Percentiles rank a stretch among this genome's conserved stretches.
Evolutionary conservation across 352 stramenopile genomes (phyloP).

Genomic region (Phytophthora hybrid): DNA sequence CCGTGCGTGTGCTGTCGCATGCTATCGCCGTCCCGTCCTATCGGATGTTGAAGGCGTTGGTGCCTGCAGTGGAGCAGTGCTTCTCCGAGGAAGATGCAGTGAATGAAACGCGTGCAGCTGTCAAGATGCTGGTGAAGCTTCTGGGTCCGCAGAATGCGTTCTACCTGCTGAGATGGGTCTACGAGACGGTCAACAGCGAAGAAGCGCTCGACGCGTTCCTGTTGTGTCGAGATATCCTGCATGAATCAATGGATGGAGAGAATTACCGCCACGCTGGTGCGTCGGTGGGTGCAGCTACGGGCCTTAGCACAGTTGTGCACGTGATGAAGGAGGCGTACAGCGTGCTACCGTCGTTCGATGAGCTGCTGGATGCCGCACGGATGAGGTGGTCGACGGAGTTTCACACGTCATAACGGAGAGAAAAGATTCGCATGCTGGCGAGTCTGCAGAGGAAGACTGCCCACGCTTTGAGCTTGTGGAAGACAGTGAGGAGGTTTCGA

Average conservation of each 20-base stretch:
- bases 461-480: constrained; percentile 53
- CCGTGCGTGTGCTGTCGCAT: constrained; percentile 63
- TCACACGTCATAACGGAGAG: constrained; percentile 28
- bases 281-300: constrained; percentile 53
- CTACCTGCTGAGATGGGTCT: constrained; percentile 73
- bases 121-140: constrained; percentile 63
- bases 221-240: constrained; percentile 66
- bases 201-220: constrained; percentile 74
- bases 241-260: constrained; percentile 66
- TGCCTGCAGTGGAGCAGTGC: constrained; percentile 51
- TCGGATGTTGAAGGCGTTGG: constrained; percentile 58
- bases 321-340: constrained; percentile 59
- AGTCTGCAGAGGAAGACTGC: constrained; percentile 17
- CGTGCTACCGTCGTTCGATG: constrained; percentile 71
- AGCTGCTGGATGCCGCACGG: constrained; percentile 63
- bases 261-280: constrained; percentile 67
- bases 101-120: constrained; percentile 51
- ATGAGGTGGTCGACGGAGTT: constrained; percentile 57
- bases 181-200: constrained; percentile 81
- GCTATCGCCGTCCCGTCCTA: constrained; percentile 78
- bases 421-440: constrained; percentile 5
- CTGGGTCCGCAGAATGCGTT: constrained; percentile 80
- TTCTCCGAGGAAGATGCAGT: constrained; percentile 70
- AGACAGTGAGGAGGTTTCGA: constrained; percentile 20
- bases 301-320: constrained; percentile 51